Base-by-base conservation (phyloP, 805 yeast genomes). In the Candida stauntonica region DNA sequence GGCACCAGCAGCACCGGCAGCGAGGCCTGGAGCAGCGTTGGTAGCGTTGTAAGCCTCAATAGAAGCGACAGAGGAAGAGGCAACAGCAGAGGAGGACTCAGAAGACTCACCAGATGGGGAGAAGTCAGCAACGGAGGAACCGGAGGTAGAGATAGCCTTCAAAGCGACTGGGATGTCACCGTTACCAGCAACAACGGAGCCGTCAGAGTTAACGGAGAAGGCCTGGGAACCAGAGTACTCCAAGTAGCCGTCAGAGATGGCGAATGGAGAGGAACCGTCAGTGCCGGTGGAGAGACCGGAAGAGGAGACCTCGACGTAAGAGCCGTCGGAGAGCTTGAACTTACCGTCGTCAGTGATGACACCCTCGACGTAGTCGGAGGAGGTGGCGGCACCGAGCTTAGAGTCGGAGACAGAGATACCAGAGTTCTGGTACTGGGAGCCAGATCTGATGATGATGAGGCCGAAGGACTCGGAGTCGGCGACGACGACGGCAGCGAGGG, bases 381-480 rank as follows among this genome's bases (percentile, higher is more conserved):
- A 19, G 26, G 47, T 33, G 7, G 57, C 41, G 36, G 37, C 48
- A 6, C 35, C 9, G 14, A 45, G 39, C 5, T 36, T 17, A 33
- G 49, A 54, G 29, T 46, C 46, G 8, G 12, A 18, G 24, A 44
- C 39, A 29, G 36, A 37, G 20, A 60, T 48, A 21, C 49, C 37
- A 21, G 54, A 27, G 44, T 55, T 57, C 44, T 64, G 67, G 45
- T 57, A 50, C 21, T 36, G 31, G 32, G 65, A 52, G 29, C 64
- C 66, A 14, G 69, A 62, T 38, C 58, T 52, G 37, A 64, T 56
- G 29, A 55, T 38, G 14, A 64, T n/a, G 15, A 60, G 26, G 42
- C 62, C 64, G 45, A 65, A 64, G n/a, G 44, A n/a, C 34, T 56
- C 57, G 15, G 70, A 63, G 48, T 63, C 68, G 23, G 67, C 67